Base-by-base conservation (phyloP, 2,329 filamentous ascomycete genomes). In the Thyridium curvatum region DNA sequence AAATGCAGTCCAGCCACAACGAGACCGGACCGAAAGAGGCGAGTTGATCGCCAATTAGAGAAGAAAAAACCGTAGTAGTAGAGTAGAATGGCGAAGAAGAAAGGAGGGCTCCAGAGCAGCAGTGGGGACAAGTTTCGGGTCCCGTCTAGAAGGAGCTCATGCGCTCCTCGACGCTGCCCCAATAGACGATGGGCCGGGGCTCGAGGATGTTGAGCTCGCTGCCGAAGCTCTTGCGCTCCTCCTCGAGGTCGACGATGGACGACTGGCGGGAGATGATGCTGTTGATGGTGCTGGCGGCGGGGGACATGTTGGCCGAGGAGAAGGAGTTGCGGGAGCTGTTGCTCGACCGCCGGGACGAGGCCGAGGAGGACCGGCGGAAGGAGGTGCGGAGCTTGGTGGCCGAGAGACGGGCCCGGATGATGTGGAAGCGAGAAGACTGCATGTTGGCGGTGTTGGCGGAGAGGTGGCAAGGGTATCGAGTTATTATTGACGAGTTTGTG, bases 131-230 rank as follows among this genome's bases (percentile, higher is more conserved):
- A 26, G 10, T 26, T 6, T 6, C 10, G 21, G 6, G 10, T 10
- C 21, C 21, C 10, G n/a, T 38, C 46, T 52, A 64, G 35, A 68
- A 59, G 15, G 59, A 61, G 32, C 64, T 62, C 54, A 80, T 77
- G 38, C 75, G 67, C 61, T 80, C 77, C 58, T 81, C 77, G 35
- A 82, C 56, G 30, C 78, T 74, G 46, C 72, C 74, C 71, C 77
- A 82, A 60, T 79, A 80, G 38, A 79, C 74, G 29, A 79, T 66
- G 10, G 78, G 78, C 32, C 78, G 62, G 3, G 78, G 78, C 58
- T 82, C 78, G 18, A 82, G 66, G 14, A 82, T 62, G 48, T 64
- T 66, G 8, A 81, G 62, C 49, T 75, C 74, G 37, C 62, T 63
- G 9, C 66, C 65, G 39, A 75, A 78, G 48, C 59, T 66, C 50